Base-by-base conservation (phyloP, 768 basidiomycete species). In the Ramaria sp. region DNA sequence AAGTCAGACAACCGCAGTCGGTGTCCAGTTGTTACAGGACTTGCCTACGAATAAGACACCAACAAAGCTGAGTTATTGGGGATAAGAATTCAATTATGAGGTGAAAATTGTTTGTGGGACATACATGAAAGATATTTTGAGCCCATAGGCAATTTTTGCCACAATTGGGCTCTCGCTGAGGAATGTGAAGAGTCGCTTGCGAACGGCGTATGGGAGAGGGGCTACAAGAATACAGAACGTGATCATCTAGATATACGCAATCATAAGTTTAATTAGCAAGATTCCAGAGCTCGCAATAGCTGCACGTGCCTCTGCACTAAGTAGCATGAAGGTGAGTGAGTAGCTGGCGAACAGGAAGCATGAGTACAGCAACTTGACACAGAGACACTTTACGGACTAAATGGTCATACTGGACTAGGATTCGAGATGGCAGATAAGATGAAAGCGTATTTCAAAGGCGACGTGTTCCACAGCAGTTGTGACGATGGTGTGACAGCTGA, bases 71-170 rank as follows among this genome's bases (percentile, higher is more conserved):
- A 58, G 49, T n/a, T 22, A 34, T 33, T n/a, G 33, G 34, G 41
- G 10, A n/a, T 31, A 61, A 4, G 63, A 13, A 33, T 19, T 27
- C 42, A n/a, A 41, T n/a, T 30, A 22, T 4, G 42, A 15, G 20
- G 12, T 2, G 30, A 31, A 38, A 53, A 46, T 11, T 30, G 7
- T 47, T 37, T 37, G 13, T 58, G 49, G 46, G 63, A 70, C 81
- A 46, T 57, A 89, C 88, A 96, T 93, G 76, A 95, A 96, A 9
- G 90, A 85, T 59, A 96, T 95, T 69, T 95, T 95, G 65, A 96
- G 77, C 20, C 75, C 92, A 67, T 96, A 96, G 7, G 91, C 89
- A 58, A 95, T 62, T 64, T 93, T 94, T 19, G 88, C 91, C 54
- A 93, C 73, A 58, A 85, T 67, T 55, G 76, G 72, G 51, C 79